Evolutionary conservation across 495 filamentous ascomycete species (phyloP).

Genomic region (Neurospora sp.): DNA sequence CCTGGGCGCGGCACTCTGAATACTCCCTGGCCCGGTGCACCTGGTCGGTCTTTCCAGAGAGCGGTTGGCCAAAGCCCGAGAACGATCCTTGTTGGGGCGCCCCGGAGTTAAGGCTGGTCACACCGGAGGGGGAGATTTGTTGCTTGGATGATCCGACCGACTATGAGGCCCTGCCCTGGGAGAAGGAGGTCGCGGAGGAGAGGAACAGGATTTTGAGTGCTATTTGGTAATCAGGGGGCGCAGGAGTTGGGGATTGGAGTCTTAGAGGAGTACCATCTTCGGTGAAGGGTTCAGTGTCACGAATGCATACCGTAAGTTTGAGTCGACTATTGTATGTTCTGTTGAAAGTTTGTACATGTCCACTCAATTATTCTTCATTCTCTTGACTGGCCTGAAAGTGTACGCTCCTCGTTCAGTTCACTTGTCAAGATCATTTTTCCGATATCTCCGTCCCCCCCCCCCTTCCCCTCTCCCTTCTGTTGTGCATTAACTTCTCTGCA

Average conservation of each 20-base stretch:
- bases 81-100: background rate
- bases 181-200: background rate
- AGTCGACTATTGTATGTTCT: too few relatives aligned
- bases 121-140: background rate
- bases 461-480: background rate
- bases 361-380: background rate
- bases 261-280: too few relatives aligned
- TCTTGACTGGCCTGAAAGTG: too few relatives aligned
- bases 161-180: background rate
- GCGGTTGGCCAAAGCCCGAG: background rate
- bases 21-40: background rate
- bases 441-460: background rate
- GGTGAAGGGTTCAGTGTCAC: too few relatives aligned
- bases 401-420: background rate
- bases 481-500: background rate
- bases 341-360: background rate
- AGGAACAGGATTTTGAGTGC: accelerated
- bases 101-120: background rate
- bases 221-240: background rate
- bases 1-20: background rate
- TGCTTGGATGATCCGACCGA: background rate
- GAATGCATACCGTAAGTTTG: background rate
- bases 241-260: too few relatives aligned
- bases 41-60: background rate
- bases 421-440: background rate